Conservation (phyloP, 768 basidiomycete species). For the Hydnomerulius pinastri region DNA sequence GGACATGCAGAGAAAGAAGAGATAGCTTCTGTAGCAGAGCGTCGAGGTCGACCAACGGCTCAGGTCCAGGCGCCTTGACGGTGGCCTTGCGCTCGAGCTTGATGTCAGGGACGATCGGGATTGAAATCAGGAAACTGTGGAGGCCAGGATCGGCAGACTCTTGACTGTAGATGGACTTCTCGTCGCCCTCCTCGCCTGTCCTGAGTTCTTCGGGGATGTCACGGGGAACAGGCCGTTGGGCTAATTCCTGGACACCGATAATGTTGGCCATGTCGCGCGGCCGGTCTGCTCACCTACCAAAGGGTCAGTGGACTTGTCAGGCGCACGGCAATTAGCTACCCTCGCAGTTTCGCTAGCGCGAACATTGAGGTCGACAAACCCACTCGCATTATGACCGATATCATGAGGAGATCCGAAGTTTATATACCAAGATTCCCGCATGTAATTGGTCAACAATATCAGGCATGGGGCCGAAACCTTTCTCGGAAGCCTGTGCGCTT, state of each 20-base stretch:
- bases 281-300: not conserved
- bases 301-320: not conserved
- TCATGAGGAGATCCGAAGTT: slow-evolving; percentile 10
- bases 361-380: slow-evolving; percentile 1
- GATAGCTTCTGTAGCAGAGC: slow-evolving; percentile 1
- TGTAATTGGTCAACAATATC: slow-evolving; percentile 14
- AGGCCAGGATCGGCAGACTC: slow-evolving; percentile 27
- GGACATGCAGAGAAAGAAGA: slow-evolving; percentile 24
- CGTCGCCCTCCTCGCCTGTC: slow-evolving; percentile 9
- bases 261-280: not conserved
- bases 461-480: slow-evolving; percentile 27
- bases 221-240: not conserved
- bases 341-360: not conserved
- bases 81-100: slow-evolving; percentile 29
- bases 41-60: not conserved
- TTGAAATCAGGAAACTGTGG: slow-evolving; percentile 25
- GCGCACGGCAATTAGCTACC: too few species aligned
- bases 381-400: slow-evolving; percentile 8
- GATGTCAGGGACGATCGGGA: slow-evolving; percentile 29
- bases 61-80: slow-evolving; percentile 12
- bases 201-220: not conserved
- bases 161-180: slow-evolving; percentile 24
- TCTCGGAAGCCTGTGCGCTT: slow-evolving; percentile 3
- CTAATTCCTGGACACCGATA: not conserved
- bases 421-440: slow-evolving; percentile 20